These are phyloP conservation scores for Eucalyptus cladocalyx DNA, from an alignment of 345 rosid genomes.

Conservation along the genomic window DNA sequence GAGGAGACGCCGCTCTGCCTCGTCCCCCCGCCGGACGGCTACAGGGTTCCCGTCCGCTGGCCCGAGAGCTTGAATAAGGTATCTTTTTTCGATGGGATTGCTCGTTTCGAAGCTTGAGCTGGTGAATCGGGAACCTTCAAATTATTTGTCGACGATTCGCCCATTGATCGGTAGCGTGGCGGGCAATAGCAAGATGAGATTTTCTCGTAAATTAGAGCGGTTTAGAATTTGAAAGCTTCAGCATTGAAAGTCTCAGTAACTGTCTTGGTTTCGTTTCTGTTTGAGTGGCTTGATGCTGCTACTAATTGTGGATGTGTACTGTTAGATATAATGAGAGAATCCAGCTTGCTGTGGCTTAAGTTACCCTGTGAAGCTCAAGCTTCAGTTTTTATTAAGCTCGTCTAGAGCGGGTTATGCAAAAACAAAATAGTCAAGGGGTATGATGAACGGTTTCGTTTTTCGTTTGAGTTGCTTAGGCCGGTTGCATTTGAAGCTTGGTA, in stretches of 20 bases:
- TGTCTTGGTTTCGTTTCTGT: neutral
- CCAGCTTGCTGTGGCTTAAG: neutral
- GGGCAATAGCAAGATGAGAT: neutral
- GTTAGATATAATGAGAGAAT: neutral
- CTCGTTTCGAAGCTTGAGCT: neutral
- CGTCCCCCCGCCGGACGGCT: conserved; percentile 31
- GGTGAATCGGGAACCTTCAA: neutral
- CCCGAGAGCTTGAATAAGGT: conserved; percentile 39
- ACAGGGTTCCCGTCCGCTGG: conserved; percentile 32
- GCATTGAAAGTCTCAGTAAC: neutral
- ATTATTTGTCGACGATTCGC: neutral
- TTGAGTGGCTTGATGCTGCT: neutral
- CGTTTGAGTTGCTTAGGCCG: neutral
- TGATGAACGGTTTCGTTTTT: neutral
- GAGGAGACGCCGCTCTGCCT: conserved; percentile 33
- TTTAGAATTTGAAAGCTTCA: neutral
- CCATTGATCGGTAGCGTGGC: neutral
- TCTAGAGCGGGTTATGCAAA: neutral
- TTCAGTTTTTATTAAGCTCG: neutral
- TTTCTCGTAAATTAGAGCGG: neutral
- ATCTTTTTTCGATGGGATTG: neutral
- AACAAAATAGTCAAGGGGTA: neutral
- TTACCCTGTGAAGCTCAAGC: neutral
- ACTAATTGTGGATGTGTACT: neutral
- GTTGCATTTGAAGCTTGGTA: neutral